phyloP scores from a whole-genome alignment of 441 rosid genomes.

The Pelargonium citronellum region DNA sequence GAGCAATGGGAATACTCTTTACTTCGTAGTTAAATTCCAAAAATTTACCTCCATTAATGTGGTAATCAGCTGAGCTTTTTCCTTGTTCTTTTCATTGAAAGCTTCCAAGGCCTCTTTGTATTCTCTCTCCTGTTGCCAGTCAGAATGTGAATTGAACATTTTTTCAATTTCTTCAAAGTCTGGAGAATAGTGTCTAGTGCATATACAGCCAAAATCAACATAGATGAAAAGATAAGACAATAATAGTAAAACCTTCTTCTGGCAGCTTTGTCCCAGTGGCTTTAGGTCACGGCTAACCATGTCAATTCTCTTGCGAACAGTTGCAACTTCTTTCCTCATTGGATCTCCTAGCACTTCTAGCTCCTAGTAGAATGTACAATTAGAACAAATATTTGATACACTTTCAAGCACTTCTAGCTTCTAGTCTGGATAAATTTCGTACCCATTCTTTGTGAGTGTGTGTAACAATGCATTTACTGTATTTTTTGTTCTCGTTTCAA shows the following conservation, averaged over 20 bases:
- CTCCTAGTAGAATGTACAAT: slow-evolving; percentile 32
- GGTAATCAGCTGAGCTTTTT: slow-evolving; percentile 23
- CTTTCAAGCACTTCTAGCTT: background rate
- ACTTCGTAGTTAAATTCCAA: background rate
- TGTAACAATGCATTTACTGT: background rate
- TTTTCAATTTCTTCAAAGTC: background rate
- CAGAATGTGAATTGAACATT: background rate
- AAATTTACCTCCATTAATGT: slow-evolving; percentile 22
- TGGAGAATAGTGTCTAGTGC: background rate
- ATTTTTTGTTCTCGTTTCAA: background rate
- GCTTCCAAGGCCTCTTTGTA: slow-evolving; percentile 25
- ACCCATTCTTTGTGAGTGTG: background rate
- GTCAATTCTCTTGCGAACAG: slow-evolving; percentile 65
- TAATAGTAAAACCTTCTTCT: slow-evolving; percentile 53
- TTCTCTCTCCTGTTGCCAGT: slow-evolving; percentile 23
- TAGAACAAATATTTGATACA: background rate
- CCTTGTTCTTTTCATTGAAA: slow-evolving; percentile 28
- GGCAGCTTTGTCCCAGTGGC: slow-evolving; percentile 69
- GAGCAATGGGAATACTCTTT: background rate
- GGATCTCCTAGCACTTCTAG: slow-evolving; percentile 75
- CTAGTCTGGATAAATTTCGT: background rate
- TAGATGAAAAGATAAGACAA: too few species aligned
- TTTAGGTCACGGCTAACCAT: slow-evolving; percentile 59
- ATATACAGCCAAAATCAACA: too few species aligned
- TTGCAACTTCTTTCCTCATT: slow-evolving; percentile 66